Percentiles rank a stretch among this genome's conserved stretches.
These are phyloP conservation scores for Theobroma cacao DNA, from an alignment of 345 rosid genomes.

Conservation along the genomic window DNA sequence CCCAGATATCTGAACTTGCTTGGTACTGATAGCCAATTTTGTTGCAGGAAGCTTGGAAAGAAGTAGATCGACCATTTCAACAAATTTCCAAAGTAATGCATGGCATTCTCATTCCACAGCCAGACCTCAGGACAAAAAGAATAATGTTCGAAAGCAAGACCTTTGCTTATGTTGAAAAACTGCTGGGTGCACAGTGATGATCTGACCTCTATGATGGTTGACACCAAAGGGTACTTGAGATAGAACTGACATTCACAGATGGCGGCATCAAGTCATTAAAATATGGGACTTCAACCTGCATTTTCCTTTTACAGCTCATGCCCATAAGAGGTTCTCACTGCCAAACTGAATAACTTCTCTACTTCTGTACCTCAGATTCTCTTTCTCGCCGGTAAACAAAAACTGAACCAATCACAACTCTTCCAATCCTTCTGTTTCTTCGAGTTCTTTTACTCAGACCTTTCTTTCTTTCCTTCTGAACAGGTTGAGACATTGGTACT, in stretches of 20 bases:
- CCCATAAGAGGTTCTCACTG: not conserved
- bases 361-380: slow-evolving; percentile 46
- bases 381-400: slow-evolving; percentile 49
- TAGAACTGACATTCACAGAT: not conserved
- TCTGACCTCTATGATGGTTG: not conserved
- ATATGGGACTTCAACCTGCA: not conserved
- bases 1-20: not conserved
- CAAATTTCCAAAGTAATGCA: not conserved
- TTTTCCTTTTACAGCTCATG: slow-evolving; percentile 4
- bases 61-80: not conserved
- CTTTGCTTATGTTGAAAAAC: not conserved
- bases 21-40: not conserved
- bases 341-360: not conserved
- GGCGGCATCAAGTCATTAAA: not conserved
- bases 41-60: not conserved
- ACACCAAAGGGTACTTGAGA: not conserved
- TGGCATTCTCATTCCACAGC: not conserved
- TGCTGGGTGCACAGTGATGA: not conserved
- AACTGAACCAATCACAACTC: slow-evolving; percentile 38
- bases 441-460: slow-evolving; percentile 49
- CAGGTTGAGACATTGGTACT: slow-evolving; percentile 46
- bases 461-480: slow-evolving; percentile 47
- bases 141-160: not conserved
- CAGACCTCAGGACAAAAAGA: not conserved
- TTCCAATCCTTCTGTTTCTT: slow-evolving; percentile 58